These are phyloP conservation scores for Nymphaea colorata DNA, from an alignment of 164 flowering plant species.

Conservation along the genomic window DNA sequence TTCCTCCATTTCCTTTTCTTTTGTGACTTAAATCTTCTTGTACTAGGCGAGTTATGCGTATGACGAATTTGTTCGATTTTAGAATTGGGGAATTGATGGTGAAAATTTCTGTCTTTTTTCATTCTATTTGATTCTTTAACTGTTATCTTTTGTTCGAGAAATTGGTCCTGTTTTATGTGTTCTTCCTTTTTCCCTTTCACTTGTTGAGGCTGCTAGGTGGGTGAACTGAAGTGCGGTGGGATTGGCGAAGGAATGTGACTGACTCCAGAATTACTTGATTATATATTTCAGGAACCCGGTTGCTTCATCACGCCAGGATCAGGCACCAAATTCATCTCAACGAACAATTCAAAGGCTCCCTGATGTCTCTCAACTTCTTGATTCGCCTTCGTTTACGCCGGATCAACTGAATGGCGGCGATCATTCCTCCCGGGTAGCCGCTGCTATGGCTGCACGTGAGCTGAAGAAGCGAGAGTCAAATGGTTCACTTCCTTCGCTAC, in stretches of 20 bases:
- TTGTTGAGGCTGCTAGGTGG: not conserved
- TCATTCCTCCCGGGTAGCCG: conserved; percentile 63
- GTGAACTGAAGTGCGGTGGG: not conserved
- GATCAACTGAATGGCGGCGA: conserved; percentile 22
- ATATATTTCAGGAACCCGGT: not conserved
- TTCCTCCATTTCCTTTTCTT: too few species aligned
- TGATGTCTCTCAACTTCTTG: conserved; percentile 66
- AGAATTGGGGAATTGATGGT: too few species aligned
- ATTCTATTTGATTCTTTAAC: too few species aligned
- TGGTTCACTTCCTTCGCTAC: conserved; percentile 23
- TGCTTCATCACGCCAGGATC: not conserved
- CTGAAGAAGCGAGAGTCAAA: conserved; percentile 60
- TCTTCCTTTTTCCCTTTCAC: not conserved
- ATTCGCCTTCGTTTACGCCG: conserved; percentile 34
- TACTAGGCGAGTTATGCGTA: too few species aligned
- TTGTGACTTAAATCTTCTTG: too few species aligned
- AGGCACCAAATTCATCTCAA: conserved; percentile 5
- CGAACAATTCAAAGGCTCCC: conserved; percentile 51
- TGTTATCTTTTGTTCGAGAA: too few species aligned
- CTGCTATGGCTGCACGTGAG: conserved; percentile 68
- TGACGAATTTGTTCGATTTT: too few species aligned
- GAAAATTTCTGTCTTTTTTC: too few species aligned
- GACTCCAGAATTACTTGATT: not conserved
- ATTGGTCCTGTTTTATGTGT: not conserved
- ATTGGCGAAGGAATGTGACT: not conserved